phyloP scores from a whole-genome alignment of 371 early-diverging fungal species.

The Rhizopus microsporus region DNA sequence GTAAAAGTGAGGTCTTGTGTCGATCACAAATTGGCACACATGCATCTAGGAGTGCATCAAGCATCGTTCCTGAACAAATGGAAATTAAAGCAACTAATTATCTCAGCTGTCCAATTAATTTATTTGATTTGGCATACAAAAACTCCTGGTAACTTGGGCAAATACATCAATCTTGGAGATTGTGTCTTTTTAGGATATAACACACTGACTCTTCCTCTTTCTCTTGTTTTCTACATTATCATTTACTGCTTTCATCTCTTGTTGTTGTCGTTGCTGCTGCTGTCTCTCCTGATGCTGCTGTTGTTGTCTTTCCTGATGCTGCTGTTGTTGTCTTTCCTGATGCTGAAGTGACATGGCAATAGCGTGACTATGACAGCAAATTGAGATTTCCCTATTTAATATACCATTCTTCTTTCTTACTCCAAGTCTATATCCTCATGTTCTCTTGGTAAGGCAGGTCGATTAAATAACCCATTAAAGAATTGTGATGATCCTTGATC shows the following conservation, averaged over 20 bases:
- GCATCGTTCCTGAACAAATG: too few relatives aligned
- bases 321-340: neutral
- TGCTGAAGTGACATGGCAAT: conserved; percentile 22
- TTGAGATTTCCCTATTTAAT: neutral
- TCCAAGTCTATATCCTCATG: conserved; percentile 33
- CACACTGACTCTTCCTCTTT: conserved; percentile 9
- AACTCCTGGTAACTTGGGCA: too few relatives aligned
- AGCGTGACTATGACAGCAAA: conserved; percentile 9
- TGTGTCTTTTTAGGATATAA: neutral
- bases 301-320: conserved; percentile 6
- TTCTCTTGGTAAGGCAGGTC: conserved; percentile 29
- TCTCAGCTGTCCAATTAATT: too few relatives aligned
- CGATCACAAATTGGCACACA: too few relatives aligned
- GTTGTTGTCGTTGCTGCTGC: neutral
- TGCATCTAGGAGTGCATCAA: too few relatives aligned
- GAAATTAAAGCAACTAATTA: too few relatives aligned
- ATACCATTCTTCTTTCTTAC: conserved; percentile 19
- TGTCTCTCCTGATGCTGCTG: neutral
- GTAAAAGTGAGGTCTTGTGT: too few relatives aligned
- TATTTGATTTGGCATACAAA: too few relatives aligned
- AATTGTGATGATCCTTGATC: conserved; percentile 70
- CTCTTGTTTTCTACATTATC: neutral
- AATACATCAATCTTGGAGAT: neutral
- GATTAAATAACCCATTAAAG: conserved; percentile 60
- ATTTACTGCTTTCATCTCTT: neutral